phyloP scores from a whole-genome alignment of 441 rosid genomes.

The Pelargonium fulgidum region DNA sequence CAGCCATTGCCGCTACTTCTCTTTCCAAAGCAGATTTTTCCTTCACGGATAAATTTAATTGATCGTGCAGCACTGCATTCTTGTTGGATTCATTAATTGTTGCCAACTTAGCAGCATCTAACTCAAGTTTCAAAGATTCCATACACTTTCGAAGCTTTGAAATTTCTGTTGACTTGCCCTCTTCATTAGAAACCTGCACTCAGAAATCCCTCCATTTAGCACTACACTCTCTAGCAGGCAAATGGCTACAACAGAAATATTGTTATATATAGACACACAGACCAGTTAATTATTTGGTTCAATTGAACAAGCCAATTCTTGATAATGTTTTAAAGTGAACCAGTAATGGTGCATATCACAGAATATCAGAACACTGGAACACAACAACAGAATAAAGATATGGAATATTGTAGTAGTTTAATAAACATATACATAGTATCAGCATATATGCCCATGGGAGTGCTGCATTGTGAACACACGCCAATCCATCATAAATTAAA shows the following conservation, averaged over 20 bases:
- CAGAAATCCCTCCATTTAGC: constrained; percentile 16
- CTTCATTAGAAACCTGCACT: constrained; percentile 77
- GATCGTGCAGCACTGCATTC: constrained; percentile 78
- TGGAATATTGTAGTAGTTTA: not conserved
- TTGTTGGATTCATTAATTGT: constrained; percentile 85
- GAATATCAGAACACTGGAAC: not conserved
- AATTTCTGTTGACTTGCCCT: constrained; percentile 63
- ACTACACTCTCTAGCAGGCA: not conserved
- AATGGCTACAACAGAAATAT: not conserved
- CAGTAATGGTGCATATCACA: not conserved
- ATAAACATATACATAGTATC: not conserved
- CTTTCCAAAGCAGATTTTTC: constrained; percentile 73
- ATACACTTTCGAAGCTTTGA: constrained; percentile 63
- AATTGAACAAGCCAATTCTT: not conserved
- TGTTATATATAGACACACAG: not conserved
- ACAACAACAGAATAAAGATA: not conserved
- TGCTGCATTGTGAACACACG: too few species aligned
- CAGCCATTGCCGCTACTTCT: constrained; percentile 58
- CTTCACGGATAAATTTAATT: constrained; percentile 58
- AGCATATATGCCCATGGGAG: too few species aligned
- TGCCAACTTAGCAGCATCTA: constrained; percentile 85
- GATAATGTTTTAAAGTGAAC: not conserved
- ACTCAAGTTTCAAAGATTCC: constrained; percentile 76
- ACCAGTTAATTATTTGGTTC: not conserved
- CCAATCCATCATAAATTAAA: too few species aligned